phyloP scores from a whole-genome alignment of 1,284 basidiomycete species.

The Tilletia walkeri region DNA sequence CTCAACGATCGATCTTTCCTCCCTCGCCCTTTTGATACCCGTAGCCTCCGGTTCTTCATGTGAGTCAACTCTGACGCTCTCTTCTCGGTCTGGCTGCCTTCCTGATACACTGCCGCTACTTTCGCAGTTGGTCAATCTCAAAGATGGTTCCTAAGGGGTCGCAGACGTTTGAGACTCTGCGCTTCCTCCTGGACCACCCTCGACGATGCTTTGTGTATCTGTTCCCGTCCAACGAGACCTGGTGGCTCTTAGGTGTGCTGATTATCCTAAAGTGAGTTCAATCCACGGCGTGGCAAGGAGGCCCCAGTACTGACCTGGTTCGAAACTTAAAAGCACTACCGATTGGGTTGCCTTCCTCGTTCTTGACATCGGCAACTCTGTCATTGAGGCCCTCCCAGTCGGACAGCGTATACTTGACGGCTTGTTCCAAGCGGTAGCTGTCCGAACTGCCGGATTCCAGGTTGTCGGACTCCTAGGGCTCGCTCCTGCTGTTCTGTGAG shows the following conservation, averaged over 20 bases:
- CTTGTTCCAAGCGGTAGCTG: constrained; percentile 62
- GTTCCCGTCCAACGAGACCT: constrained; percentile 86
- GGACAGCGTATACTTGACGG: constrained; percentile 58
- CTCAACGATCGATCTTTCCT: too few relatives aligned
- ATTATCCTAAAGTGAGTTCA: constrained; percentile 67
- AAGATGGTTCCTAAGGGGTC: constrained; percentile 67
- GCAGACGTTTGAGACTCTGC: constrained; percentile 73
- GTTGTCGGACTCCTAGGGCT: constrained; percentile 71
- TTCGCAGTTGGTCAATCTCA: constrained; percentile 65
- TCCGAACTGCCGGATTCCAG: constrained; percentile 82
- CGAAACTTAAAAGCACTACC: constrained; percentile 61
- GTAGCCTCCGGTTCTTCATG: constrained; percentile 53
- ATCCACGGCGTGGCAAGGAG: too few relatives aligned
- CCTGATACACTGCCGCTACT: not conserved
- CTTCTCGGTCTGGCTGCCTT: not conserved
- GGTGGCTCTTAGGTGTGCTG: constrained; percentile 75
- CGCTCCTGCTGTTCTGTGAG: constrained; percentile 77
- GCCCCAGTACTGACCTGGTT: too few relatives aligned
- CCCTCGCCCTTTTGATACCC: not conserved
- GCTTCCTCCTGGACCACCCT: constrained; percentile 94
- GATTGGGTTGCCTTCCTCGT: constrained; percentile 88
- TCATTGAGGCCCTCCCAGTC: constrained; percentile 69
- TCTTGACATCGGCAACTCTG: constrained; percentile 77
- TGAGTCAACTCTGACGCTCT: not conserved
- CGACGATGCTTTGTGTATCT: constrained; percentile 88